A percentile compares a stretch with the other conserved stretches of the same genome.
Evolutionary conservation across 2,329 filamentous ascomycete species (phyloP).

Genomic region (Clarireedia homoeocarpa): DNA sequence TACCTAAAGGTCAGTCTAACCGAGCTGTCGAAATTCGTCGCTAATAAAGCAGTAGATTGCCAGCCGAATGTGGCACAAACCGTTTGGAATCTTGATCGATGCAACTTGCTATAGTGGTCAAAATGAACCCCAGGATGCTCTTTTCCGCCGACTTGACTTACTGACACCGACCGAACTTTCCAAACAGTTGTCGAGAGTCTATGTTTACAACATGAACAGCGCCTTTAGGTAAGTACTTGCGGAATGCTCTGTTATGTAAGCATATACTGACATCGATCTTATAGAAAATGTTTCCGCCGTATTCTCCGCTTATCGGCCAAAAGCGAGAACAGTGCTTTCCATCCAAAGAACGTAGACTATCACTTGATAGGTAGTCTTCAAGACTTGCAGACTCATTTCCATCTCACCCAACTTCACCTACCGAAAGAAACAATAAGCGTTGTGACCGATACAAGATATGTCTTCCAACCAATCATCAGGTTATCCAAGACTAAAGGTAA

Average conservation of each 20-base stretch:
- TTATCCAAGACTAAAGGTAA: constrained; percentile 64
- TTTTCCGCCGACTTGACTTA: constrained; percentile 55
- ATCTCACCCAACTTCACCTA: constrained; percentile 56
- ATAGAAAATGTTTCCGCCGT: constrained; percentile 57
- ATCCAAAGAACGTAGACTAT: constrained; percentile 58
- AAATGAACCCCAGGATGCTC: constrained; percentile 56
- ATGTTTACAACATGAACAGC: constrained; percentile 69
- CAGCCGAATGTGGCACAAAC: constrained; percentile 61
- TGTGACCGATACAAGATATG: constrained; percentile 56
- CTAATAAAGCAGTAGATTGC: constrained; percentile 43
- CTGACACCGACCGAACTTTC: constrained; percentile 55
- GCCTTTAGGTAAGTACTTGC: constrained; percentile 54
- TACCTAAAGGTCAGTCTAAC: constrained; percentile 49
- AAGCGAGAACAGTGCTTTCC: constrained; percentile 52
- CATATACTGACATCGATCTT: background rate
- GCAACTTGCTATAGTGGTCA: constrained; percentile 64
- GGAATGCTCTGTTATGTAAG: no score
- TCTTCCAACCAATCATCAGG: constrained; percentile 57
- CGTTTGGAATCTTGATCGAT: constrained; percentile 60
- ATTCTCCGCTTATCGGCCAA: constrained; percentile 54
- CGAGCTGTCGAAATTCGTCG: no score
- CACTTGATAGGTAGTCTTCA: constrained; percentile 57
- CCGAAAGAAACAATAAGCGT: constrained; percentile 65
- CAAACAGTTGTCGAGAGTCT: constrained; percentile 51
- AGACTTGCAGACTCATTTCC: constrained; percentile 59